Percentiles rank a stretch among this genome's conserved stretches.
Evolutionary conservation across 2,329 filamentous ascomycete genomes (phyloP).

Genomic region (Colletotrichum sp.): DNA sequence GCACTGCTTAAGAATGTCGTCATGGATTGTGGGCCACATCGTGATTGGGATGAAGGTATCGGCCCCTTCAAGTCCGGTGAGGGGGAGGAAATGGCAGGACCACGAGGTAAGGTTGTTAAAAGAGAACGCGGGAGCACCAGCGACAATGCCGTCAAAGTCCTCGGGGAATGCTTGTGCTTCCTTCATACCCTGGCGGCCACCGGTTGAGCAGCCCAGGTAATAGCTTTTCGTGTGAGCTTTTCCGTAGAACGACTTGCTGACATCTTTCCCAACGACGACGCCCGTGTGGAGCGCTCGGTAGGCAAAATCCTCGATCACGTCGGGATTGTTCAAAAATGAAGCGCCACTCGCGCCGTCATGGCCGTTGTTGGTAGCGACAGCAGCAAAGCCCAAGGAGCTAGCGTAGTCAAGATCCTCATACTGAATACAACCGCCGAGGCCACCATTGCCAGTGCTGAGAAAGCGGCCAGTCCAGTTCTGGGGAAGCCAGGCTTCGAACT

Average conservation of each 20-base stretch:
- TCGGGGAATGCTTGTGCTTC: slow-evolving; percentile 51
- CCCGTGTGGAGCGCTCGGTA: slow-evolving; percentile 37
- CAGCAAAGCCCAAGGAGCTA: slow-evolving; percentile 45
- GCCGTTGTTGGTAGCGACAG: slow-evolving; percentile 53
- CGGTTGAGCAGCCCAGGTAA: slow-evolving; percentile 57
- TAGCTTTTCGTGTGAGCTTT: slow-evolving; percentile 41
- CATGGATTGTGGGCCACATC: slow-evolving; percentile 7
- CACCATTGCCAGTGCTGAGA: slow-evolving; percentile 53
- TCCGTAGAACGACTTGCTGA: slow-evolving; percentile 54
- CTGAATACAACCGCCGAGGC: slow-evolving; percentile 50
- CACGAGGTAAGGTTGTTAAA: slow-evolving; percentile 41
- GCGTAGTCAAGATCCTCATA: slow-evolving; percentile 49
- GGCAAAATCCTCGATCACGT: slow-evolving; percentile 41
- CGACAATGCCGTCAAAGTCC: slow-evolving; percentile 51
- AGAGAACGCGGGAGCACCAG: slow-evolving; percentile 43
- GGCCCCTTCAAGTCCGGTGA: slow-evolving; percentile 43
- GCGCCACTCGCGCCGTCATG: slow-evolving; percentile 46
- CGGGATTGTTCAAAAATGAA: slow-evolving; percentile 38
- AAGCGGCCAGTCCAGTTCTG: slow-evolving; percentile 49
- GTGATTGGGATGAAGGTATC: slow-evolving; percentile 38
- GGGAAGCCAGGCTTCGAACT: slow-evolving; percentile 52
- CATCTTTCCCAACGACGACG: slow-evolving; percentile 42
- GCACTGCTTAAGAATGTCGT: slow-evolving; percentile 32
- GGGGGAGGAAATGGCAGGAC: slow-evolving; percentile 33
- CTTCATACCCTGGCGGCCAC: slow-evolving; percentile 55